Percentiles rank a stretch among this genome's conserved stretches.
These are phyloP conservation scores for Aureobasidium sp. DNA, from an alignment of 2,329 filamentous ascomycete species.

Conservation along the genomic window DNA sequence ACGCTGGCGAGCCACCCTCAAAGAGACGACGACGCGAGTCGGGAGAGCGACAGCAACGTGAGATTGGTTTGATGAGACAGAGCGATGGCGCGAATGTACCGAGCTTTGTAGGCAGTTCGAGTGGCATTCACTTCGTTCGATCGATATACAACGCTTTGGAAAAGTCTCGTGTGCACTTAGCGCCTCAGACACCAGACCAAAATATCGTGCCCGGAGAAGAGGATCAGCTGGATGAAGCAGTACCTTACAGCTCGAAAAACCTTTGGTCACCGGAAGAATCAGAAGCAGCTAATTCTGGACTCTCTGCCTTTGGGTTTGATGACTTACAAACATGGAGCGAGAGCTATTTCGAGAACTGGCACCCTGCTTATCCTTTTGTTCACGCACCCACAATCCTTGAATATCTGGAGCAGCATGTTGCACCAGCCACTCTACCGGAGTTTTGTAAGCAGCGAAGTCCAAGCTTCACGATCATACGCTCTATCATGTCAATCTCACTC, in stretches of 20 bases:
- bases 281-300: slow-evolving; percentile 33
- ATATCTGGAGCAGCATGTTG: slow-evolving; percentile 38
- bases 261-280: slow-evolving; percentile 31
- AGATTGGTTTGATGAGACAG: slow-evolving; percentile 47
- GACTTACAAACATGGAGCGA: slow-evolving; percentile 34
- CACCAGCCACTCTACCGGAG: slow-evolving; percentile 26
- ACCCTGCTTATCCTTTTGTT: slow-evolving; percentile 49
- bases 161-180: background rate
- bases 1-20: background rate
- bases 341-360: slow-evolving; percentile 52
- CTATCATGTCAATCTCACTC: slow-evolving; percentile 46
- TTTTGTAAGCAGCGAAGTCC: slow-evolving; percentile 25
- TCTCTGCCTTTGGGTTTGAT: slow-evolving; percentile 27
- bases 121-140: slow-evolving; percentile 52
- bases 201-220: slow-evolving; percentile 51
- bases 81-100: slow-evolving; percentile 39
- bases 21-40: background rate
- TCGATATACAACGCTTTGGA: slow-evolving; percentile 45
- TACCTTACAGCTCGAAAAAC: slow-evolving; percentile 18
- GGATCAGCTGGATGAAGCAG: slow-evolving; percentile 37
- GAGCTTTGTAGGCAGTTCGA: slow-evolving; percentile 50
- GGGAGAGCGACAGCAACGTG: slow-evolving; percentile 23
- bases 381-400: slow-evolving; percentile 45
- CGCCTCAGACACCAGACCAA: slow-evolving; percentile 22
- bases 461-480: slow-evolving; percentile 35